Evolutionary conservation across 2,329 filamentous ascomycete genomes (phyloP), one percentile per base, ranked within the genome.

Genomic region (Coniella lustricola): DNA sequence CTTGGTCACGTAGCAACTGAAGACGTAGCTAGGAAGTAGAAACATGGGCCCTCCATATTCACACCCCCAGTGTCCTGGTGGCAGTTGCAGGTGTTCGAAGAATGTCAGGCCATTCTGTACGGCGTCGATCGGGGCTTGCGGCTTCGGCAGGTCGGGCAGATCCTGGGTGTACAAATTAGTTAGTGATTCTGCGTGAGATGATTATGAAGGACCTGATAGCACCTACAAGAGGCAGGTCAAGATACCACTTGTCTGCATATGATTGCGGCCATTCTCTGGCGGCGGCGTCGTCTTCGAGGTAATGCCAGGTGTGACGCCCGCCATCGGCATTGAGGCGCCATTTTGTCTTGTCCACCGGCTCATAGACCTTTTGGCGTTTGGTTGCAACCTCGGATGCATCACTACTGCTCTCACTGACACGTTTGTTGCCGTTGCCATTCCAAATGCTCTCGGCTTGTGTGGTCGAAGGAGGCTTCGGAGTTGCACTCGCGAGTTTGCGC

Each of bases 1-100:
- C 62, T 90, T 82, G 54, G 90, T 97, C 45, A 85, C 85, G 64
- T 95, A 90, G 82, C 88, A 94, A 22, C 86, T 77, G 57, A 95
- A 81, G 53, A 96, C 81, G 18, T 95, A 65, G 38, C 91, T 88
- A 0, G 91, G 89, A 1, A 97, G 74, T 34, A 97, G 77, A 62
- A 98, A 98, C 87, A 96, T 91, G 3, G 93, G 93, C 0, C 93
- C 93, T 47, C 93, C 93, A 69, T 98, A 98, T 65, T 98, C 93
- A 70, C 91, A 97, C 4, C 77, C 93, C 93, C 93, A 98, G 62
- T 96, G 88, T 4, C 93, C 93, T 1, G 88, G 85, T 13, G 85
- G 82, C 1, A 96, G 75, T 64, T 98, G 93, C 20, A 97, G 78
- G 54, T 91, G 79, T 49, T 90, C 87, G 70, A 94, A 95, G 72